Percentiles rank a stretch among this genome's conserved stretches.
These are phyloP conservation scores for Nicotiana tabacum DNA, from an alignment of 257 asterid species.

Conservation along the genomic window DNA sequence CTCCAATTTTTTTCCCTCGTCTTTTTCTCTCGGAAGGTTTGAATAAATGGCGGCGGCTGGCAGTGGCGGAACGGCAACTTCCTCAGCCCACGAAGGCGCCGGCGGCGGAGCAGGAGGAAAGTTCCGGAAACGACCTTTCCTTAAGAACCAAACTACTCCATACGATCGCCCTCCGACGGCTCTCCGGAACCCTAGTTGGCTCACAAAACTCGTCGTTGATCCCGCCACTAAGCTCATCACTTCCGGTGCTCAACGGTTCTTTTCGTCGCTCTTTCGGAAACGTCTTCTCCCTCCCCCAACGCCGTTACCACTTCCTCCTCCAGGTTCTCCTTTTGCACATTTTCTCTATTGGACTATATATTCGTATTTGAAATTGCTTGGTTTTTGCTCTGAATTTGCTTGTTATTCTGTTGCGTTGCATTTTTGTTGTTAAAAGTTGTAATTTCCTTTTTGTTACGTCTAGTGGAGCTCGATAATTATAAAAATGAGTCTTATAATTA, in stretches of 20 bases:
- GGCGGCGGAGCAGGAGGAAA: conserved; percentile 45
- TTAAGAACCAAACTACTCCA: conserved; percentile 29
- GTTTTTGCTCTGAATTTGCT: background rate
- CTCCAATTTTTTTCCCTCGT: background rate
- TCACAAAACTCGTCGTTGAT: conserved; percentile 65
- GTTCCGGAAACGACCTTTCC: conserved; percentile 30
- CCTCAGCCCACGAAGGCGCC: conserved; percentile 20
- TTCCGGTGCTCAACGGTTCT: conserved; percentile 61
- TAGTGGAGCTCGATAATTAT: background rate
- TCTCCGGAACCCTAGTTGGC: conserved; percentile 44
- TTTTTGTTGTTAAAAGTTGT: background rate
- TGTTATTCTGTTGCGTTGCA: background rate
- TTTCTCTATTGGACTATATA: background rate
- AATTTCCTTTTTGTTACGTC: background rate
- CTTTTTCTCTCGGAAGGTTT: background rate
- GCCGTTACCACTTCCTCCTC: conserved; percentile 30
- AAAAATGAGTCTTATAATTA: too few relatives aligned
- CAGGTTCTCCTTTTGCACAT: conserved; percentile 31
- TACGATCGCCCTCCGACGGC: conserved; percentile 40
- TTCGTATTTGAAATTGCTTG: background rate
- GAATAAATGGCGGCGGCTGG: conserved; percentile 33
- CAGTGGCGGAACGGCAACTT: conserved; percentile 25
- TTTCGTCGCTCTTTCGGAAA: conserved; percentile 50
- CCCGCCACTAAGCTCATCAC: conserved; percentile 76
- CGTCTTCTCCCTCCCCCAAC: conserved; percentile 42